Conservation (phyloP, 306 rosid species). For the Fagus crenata region DNA sequence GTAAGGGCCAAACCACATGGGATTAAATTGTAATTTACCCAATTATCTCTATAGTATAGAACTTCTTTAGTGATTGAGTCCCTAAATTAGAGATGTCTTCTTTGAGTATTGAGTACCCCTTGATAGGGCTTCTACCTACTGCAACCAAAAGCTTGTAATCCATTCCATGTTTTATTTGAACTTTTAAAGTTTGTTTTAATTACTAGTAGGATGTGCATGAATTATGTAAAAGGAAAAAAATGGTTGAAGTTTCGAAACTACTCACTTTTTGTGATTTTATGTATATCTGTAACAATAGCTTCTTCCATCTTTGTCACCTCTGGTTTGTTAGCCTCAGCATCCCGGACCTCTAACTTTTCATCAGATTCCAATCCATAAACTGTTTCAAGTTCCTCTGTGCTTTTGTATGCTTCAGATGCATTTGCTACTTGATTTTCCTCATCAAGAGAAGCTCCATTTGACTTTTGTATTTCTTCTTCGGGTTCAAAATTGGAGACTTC, state of each 20-base stretch:
- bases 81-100: not conserved
- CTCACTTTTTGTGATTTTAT: slow-evolving; percentile 3
- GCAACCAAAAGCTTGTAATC: not conserved
- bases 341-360: slow-evolving; percentile 16
- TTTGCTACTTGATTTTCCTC: slow-evolving; percentile 24
- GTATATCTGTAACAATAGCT: slow-evolving; percentile 4
- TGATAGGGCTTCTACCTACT: not conserved
- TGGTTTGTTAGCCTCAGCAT: not conserved
- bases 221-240: not conserved
- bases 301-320: slow-evolving; percentile 16
- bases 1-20: too few relatives aligned
- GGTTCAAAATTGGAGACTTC: slow-evolving; percentile 12
- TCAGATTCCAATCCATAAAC: not conserved
- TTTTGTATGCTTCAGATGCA: slow-evolving; percentile 19
- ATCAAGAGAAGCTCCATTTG: not conserved
- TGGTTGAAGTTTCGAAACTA: slow-evolving; percentile 5
- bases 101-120: not conserved
- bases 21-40: too few relatives aligned
- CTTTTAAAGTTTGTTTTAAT: not conserved
- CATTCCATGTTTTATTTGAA: not conserved
- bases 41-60: not conserved
- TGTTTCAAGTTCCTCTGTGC: slow-evolving; percentile 17
- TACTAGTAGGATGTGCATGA: slow-evolving; percentile 1
- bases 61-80: not conserved
- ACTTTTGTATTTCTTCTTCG: slow-evolving; percentile 23